Evolutionary conservation across 495 filamentous ascomycete genomes (phyloP).

Genomic region (Terfezia boudieri): DNA sequence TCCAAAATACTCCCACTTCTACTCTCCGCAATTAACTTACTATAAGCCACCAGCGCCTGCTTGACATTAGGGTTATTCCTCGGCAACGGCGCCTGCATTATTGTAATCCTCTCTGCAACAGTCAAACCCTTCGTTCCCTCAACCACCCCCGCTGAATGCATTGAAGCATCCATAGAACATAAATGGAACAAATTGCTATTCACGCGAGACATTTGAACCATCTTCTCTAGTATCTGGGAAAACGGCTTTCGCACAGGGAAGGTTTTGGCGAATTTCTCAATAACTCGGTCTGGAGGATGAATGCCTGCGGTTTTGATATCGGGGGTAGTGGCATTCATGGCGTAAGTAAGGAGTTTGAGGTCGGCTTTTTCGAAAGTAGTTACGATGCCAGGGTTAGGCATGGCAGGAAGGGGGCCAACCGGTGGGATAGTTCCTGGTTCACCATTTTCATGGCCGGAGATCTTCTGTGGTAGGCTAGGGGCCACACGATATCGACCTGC

Average conservation of each 20-base stretch:
- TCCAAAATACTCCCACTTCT: slow-evolving; percentile 40
- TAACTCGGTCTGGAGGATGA: slow-evolving; percentile 37
- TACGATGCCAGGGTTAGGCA: background rate
- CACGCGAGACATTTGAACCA: slow-evolving; percentile 29
- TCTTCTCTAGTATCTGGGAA: slow-evolving; percentile 50
- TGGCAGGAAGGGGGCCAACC: background rate
- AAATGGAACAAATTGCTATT: slow-evolving; percentile 38
- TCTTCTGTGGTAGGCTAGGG: slow-evolving; percentile 15
- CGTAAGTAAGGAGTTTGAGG: slow-evolving; percentile 34
- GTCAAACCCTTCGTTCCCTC: slow-evolving; percentile 39
- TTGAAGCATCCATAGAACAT: slow-evolving; percentile 33
- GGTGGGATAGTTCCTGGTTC: background rate
- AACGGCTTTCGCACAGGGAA: slow-evolving; percentile 59
- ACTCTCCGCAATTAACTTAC: slow-evolving; percentile 41
- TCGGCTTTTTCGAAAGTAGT: slow-evolving; percentile 39
- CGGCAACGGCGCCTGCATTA: slow-evolving; percentile 44
- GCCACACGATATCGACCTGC: slow-evolving; percentile 76
- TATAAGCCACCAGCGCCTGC: slow-evolving; percentile 33
- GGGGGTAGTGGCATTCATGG: slow-evolving; percentile 38
- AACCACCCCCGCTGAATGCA: slow-evolving; percentile 46
- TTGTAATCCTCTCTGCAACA: slow-evolving; percentile 46
- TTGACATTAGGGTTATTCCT: slow-evolving; percentile 19
- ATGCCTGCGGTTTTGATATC: slow-evolving; percentile 56
- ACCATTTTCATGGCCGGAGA: background rate
- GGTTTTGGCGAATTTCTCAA: slow-evolving; percentile 50